Evolutionary conservation across 2,329 filamentous ascomycete species (phyloP).

Genomic region (Colletotrichum somersetense): DNA sequence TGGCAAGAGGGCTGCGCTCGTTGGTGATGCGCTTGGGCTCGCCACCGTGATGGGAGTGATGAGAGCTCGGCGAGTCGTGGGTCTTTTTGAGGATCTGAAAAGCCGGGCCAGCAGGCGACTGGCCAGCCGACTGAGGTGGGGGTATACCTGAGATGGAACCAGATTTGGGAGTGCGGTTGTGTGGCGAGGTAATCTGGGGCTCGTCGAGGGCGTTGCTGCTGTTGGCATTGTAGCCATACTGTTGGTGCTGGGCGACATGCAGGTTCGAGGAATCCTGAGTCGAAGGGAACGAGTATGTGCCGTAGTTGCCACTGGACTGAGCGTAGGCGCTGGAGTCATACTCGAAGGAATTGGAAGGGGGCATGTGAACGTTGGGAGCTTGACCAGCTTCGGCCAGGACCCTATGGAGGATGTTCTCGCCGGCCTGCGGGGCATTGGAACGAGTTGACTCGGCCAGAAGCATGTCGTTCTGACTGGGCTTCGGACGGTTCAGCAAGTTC

Average conservation of each 20-base stretch:
- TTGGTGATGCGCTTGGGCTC: slow-evolving; percentile 56
- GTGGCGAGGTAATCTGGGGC: slow-evolving; percentile 55
- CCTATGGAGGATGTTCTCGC: slow-evolving; percentile 41
- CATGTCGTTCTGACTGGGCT: slow-evolving; percentile 71
- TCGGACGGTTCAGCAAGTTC: slow-evolving; percentile 85
- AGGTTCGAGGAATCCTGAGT: slow-evolving; percentile 37
- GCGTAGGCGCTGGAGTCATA: slow-evolving; percentile 44
- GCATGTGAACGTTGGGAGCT: slow-evolving; percentile 36
- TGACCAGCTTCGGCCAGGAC: slow-evolving; percentile 39
- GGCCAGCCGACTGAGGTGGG: slow-evolving; percentile 45
- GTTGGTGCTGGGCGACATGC: slow-evolving; percentile 43
- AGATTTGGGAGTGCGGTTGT: slow-evolving; percentile 57
- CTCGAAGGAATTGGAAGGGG: slow-evolving; percentile 44
- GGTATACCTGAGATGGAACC: slow-evolving; percentile 50
- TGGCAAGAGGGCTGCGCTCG: slow-evolving; percentile 59
- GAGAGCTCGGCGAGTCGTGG: slow-evolving; percentile 51
- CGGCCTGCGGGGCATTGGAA: slow-evolving; percentile 45
- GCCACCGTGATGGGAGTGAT: slow-evolving; percentile 50
- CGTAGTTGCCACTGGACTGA: slow-evolving; percentile 44
- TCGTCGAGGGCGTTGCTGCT: slow-evolving; percentile 53
- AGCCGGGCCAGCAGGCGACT: slow-evolving; percentile 51
- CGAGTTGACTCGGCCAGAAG: slow-evolving; percentile 58
- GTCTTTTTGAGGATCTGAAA: slow-evolving; percentile 67
- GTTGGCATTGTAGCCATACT: slow-evolving; percentile 47
- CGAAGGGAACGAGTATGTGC: slow-evolving; percentile 40